Evolutionary conservation across 2,329 filamentous ascomycete species (phyloP), one percentile per base, ranked within the genome.

Genomic region (Myriangium duriaei): DNA sequence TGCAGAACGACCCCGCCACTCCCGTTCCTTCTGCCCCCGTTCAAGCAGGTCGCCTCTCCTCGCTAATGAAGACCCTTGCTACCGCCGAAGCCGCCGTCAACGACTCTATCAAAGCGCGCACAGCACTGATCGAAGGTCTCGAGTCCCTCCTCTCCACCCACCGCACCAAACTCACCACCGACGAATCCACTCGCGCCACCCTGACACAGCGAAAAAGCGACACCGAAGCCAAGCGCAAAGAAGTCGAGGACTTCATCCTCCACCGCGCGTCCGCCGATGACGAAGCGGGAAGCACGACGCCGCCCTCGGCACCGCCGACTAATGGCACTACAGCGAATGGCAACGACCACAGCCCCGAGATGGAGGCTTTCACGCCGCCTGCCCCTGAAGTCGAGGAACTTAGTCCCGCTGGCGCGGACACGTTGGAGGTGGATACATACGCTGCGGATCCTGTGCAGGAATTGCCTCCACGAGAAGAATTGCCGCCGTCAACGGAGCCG

Each of bases 221-320:
- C 40, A 83, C 86, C 11, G 87, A 95, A 49, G 64, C 69, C 12
- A 87, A 84, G 61, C 93, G 92, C 59, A 76, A 79, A 37, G 81
- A 91, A 33, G 86, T 98, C 5, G 91, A 98, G 58, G 76, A 88
- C 47, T 79, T 76, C 34, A 96, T 98, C 48, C 85, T 98, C 72
- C 76, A 81, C 36, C 84, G 83, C 6, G 70, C 94, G 14, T 75
- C 76, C 11, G 71, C 34, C 3, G 34, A 47, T 10, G 35, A 36
- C n/a, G 34, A 34, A 3, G 29, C 38, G 10, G 24, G 21, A 1
- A 34, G 24, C 5, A 15, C 31, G 12, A 4, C 26, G 12, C 26
- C 11, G 10, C 17, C 30, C 10, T 17, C 31, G n/a, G 53, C 52
- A 29, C 58, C 57, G 19, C 48, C 18, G 50, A 28, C 33, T n/a